Evolutionary conservation across 1,284 basidiomycete genomes (phyloP).

Genomic region (Entoloma clypeatum): DNA sequence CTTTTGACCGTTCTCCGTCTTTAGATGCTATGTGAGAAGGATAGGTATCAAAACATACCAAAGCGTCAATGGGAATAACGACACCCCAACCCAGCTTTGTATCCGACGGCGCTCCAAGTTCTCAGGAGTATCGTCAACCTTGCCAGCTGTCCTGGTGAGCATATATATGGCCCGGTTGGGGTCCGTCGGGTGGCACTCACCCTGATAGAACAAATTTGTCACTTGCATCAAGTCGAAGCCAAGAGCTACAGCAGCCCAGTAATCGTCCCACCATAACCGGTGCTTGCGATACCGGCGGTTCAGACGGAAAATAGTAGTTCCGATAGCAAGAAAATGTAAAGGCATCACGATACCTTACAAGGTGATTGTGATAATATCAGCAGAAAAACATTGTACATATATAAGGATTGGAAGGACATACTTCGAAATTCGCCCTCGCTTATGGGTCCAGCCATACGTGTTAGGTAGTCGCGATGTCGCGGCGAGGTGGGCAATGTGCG

Average conservation of each 20-base stretch:
- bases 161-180: background rate
- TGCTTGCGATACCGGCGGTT: conserved; percentile 10
- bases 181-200: background rate
- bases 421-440: too few relatives aligned
- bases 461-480: too few relatives aligned
- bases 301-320: conserved; percentile 16
- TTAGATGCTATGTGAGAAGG: background rate
- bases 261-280: conserved; percentile 18
- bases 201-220: conserved; percentile 5
- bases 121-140: background rate
- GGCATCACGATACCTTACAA: too few relatives aligned
- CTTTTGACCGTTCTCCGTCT: conserved; percentile 4
- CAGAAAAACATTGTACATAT: too few relatives aligned
- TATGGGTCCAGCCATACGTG: too few relatives aligned
- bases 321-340: conserved; percentile 12
- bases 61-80: background rate
- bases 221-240: conserved; percentile 7
- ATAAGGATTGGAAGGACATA: too few relatives aligned
- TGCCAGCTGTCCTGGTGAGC: background rate
- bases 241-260: conserved; percentile 14
- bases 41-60: conserved; percentile 1
- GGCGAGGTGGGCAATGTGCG: too few relatives aligned
- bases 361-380: too few relatives aligned
- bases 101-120: background rate
- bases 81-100: background rate